These are phyloP conservation scores for Metahyphopichia silvanorum DNA, from an alignment of 805 yeast species.

Conservation along the genomic window DNA sequence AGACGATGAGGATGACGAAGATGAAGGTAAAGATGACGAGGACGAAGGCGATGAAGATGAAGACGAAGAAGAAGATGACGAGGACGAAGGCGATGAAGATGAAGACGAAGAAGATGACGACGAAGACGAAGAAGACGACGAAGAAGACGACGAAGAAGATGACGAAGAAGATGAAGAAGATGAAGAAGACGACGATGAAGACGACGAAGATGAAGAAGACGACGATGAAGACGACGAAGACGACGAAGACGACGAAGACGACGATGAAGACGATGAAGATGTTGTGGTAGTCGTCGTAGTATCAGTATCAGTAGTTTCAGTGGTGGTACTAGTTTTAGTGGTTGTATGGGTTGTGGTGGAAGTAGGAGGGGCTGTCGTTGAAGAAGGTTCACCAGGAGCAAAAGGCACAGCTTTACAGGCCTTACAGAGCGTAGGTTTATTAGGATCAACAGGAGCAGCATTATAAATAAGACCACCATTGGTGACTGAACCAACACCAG, in stretches of 20 bases:
- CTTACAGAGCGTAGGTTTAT: conserved; percentile 17
- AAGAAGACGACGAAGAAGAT: too few relatives aligned
- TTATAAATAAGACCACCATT: conserved; percentile 14
- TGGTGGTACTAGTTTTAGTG: background rate
- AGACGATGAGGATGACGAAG: too few relatives aligned
- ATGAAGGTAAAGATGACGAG: too few relatives aligned
- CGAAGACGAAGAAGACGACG: too few relatives aligned
- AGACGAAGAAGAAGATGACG: too few relatives aligned
- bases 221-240: background rate
- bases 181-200: too few relatives aligned
- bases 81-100: too few relatives aligned
- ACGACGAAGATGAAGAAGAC: too few relatives aligned
- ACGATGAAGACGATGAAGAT: background rate
- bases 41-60: too few relatives aligned
- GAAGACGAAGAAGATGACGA: too few relatives aligned
- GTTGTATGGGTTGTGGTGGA: background rate
- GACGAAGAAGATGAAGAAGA: too few relatives aligned
- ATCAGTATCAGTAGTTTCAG: background rate
- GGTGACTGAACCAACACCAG: conserved; percentile 8
- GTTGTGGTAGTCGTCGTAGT: background rate
- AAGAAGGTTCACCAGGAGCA: conserved; percentile 1
- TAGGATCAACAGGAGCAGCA: conserved; percentile 16
- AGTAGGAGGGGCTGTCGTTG: background rate
- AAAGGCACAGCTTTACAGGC: conserved; percentile 14
- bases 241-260: background rate